Evolutionary conservation across 345 rosid genomes (phyloP).

Genomic region (Ceriops tagal): DNA sequence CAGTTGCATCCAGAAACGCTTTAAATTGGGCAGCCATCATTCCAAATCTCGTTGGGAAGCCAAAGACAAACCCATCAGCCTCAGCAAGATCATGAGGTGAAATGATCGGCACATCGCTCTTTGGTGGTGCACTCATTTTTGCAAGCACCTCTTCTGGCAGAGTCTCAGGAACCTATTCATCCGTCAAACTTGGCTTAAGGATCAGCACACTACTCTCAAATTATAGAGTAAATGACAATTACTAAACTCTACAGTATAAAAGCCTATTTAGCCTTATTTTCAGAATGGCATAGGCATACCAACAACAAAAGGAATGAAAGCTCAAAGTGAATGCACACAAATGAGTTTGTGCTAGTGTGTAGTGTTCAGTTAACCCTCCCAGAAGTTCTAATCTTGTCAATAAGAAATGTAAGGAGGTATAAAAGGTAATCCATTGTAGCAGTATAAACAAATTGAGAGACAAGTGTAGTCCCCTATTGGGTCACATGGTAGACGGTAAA

Average conservation of each 20-base stretch:
- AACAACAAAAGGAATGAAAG: background rate
- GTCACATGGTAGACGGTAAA: background rate
- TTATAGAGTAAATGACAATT: too few relatives aligned
- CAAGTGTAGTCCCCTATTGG: background rate
- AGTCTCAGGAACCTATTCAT: slow-evolving; percentile 74
- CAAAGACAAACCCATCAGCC: slow-evolving; percentile 87
- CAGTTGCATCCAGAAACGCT: slow-evolving; percentile 88
- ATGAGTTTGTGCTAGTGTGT: background rate
- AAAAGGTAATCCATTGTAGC: background rate
- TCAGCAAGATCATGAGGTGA: slow-evolving; percentile 75
- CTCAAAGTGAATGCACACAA: background rate
- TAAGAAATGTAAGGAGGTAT: background rate
- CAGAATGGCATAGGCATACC: too few relatives aligned
- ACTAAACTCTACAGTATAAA: too few relatives aligned
- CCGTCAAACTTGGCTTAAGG: background rate
- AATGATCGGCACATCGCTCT: slow-evolving; percentile 74
- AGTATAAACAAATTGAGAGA: background rate
- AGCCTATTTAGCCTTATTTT: too few relatives aligned
- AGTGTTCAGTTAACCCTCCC: background rate
- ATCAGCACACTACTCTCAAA: background rate
- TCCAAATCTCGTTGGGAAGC: slow-evolving; percentile 94
- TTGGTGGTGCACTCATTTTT: slow-evolving; percentile 89
- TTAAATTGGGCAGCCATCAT: slow-evolving; percentile 98
- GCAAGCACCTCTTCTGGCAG: slow-evolving; percentile 73
- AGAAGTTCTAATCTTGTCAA: background rate